Base-by-base conservation (phyloP, 2,329 filamentous ascomycete species). In the Paracorniculantispora psalliotae region DNA sequence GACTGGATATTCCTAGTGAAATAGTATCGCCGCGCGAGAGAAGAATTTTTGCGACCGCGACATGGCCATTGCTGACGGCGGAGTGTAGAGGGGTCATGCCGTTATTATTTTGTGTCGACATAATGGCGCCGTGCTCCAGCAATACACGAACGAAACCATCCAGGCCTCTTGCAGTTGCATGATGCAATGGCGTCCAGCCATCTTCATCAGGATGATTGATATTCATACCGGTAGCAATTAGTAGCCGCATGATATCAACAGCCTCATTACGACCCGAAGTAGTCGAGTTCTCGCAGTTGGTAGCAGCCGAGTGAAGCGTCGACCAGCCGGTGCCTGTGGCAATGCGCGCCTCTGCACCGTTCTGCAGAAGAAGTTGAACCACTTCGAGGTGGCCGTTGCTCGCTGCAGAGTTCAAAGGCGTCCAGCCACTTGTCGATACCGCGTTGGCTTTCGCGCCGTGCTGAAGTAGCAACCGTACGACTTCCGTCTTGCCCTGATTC, bases 331-430 rank as follows among this genome's bases (percentile, higher is more conserved):
- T 60, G 30, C 39, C 35, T 12, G 19, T 13, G n/a, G 58, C 46
- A 60, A 55, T 35, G 43, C 50, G 37, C 33, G 50, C 26, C 49
- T 53, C 25, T 37, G 58, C 58, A 2, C 58, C 58, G n/a, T 56
- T 13, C 43, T 60, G 21, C 26, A 60, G 28, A 21, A 60, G 33
- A 23, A 55, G 41, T 41, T 50, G 30, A 25, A 35, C 26, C 15
- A 50, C 9, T 43, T 55, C 23, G 50, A 49, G 13, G 48, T 33
- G n/a, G 43, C 58, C 33, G 26, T 35, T 55, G 50, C 48, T 50
- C n/a, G 48, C 43, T 9, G 58, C 58, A 39, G 19, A 21, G 35
- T 37, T 43, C 8, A 60, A 12, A 41, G 48, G 23, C 30, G 47
- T 50, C 50, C n/a, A 55, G 23, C 25, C 58, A 28, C 48, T 49